Evolutionary conservation across 2,329 filamentous ascomycete species (phyloP).

Genomic region (Colletotrichum sp.): DNA sequence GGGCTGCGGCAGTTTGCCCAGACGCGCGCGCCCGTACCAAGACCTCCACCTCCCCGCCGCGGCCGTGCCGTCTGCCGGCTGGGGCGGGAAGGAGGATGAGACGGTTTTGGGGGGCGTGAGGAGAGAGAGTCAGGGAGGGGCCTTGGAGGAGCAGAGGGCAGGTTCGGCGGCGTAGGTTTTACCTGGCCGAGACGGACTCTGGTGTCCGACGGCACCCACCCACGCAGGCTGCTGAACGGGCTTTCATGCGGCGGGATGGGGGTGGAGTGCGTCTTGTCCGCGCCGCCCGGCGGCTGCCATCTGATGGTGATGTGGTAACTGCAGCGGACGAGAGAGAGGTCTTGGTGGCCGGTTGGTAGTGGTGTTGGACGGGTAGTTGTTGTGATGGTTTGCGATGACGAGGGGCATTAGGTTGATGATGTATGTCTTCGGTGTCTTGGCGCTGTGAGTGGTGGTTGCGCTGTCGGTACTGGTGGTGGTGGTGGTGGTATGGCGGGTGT

Average conservation of each 20-base stretch:
- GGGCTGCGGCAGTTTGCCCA: background rate
- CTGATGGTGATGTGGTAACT: background rate
- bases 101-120: background rate
- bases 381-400: background rate
- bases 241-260: background rate
- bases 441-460: background rate
- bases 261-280: background rate
- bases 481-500: background rate
- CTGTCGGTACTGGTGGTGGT: background rate
- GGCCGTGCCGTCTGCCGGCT: background rate
- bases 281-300: background rate
- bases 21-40: background rate
- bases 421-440: background rate
- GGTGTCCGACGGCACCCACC: background rate
- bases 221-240: background rate
- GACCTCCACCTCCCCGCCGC: background rate
- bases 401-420: background rate
- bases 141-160: background rate
- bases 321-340: background rate
- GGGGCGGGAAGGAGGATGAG: background rate
- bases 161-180: background rate
- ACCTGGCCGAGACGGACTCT: background rate
- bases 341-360: background rate
- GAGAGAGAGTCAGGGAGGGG: background rate
- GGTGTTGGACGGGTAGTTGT: background rate